Base-by-base conservation (phyloP, 192 early-diverging fungal species). In the Podila epicladia region DNA sequence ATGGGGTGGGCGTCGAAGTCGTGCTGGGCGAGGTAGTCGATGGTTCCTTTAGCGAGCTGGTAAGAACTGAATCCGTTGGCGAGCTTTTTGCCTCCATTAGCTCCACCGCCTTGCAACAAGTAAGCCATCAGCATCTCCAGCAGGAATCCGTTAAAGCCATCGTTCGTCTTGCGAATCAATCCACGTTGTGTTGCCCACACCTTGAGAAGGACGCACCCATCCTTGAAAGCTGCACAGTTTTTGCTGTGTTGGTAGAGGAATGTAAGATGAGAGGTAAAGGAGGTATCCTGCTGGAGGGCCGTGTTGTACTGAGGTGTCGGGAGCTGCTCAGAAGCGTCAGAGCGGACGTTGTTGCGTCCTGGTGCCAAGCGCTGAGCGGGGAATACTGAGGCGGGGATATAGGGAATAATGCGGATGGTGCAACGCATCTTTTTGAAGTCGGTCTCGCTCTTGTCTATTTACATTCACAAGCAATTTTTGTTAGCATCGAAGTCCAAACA, bases 281-380 rank as follows among this genome's bases (percentile, higher is more conserved):
- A 73, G 20, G 91, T 92, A 66, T 99, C 98, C 66, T 86, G 82
- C 61, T 96, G 84, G 37, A 99, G 67, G 7, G 92, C 87, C 2
- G 93, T 88, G 82, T 97, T 99, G 88, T 98, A 98, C 62, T 91
- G 93, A 31, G 97, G 95, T 22, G 97, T 99, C 0, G 96, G 77
- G 5, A 88, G 83, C 28, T 90, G 73, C 15, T 80, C 71, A 12
- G 58, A 63, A 5, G 62, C 45, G n/a, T 78, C 84, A 5, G 89
- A 86, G 17, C 97, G 91, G 35, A 98, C 91, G 83, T 92, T 90
- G 86, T 95, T 96, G 68, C 94, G 91, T 9, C 76, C 86, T 19
- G 96, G 97, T 15, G 92, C 87, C 68, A 99, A 78, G 22, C 92
- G 91, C 50, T 85, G 80, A 37, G 90, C 73, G 32, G 93, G 83